Conservation (phyloP, 495 filamentous ascomycete species). For the Aspergillus saccharolyticus region DNA sequence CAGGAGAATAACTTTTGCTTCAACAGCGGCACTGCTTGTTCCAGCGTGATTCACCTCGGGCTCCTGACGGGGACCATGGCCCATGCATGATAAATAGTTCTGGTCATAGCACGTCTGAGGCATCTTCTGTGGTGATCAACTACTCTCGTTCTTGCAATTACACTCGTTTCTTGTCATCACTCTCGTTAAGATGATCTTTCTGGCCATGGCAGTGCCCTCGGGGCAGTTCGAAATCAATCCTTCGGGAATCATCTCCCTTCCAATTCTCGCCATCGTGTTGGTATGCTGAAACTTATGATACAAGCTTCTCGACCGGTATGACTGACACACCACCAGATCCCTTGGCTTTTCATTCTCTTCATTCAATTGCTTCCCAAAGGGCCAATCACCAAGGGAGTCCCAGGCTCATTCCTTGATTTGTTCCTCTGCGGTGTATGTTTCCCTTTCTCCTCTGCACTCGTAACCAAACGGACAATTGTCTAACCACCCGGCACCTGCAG, state of each 20-base stretch:
- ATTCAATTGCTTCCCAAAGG: constrained; percentile 15
- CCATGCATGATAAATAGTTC: background rate
- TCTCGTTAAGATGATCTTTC: constrained; percentile 11
- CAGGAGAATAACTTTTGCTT: background rate
- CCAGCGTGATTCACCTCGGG: background rate
- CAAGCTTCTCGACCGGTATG: background rate
- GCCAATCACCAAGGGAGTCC: constrained; percentile 17
- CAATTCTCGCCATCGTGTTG: constrained; percentile 12
- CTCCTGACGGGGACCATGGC: background rate
- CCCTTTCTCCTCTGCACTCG: background rate
- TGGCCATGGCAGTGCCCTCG: constrained; percentile 16
- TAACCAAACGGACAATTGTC: background rate
- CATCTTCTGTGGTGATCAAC: background rate
- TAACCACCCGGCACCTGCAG: constrained; percentile 4
- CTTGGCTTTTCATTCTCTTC: constrained; percentile 12
- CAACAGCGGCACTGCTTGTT: background rate
- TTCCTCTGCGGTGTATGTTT: constrained; percentile 19
- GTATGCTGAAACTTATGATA: constrained; percentile 11
- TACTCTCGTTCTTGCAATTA: background rate
- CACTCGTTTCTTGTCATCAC: background rate
- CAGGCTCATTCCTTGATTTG: constrained; percentile 11
- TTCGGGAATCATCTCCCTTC: constrained; percentile 8
- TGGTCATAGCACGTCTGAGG: background rate
- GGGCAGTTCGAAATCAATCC: constrained; percentile 8
- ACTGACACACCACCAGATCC: constrained; percentile 14